These are phyloP conservation scores for Mycena haematopus DNA, from an alignment of 768 basidiomycete species.

Conservation along the genomic window DNA sequence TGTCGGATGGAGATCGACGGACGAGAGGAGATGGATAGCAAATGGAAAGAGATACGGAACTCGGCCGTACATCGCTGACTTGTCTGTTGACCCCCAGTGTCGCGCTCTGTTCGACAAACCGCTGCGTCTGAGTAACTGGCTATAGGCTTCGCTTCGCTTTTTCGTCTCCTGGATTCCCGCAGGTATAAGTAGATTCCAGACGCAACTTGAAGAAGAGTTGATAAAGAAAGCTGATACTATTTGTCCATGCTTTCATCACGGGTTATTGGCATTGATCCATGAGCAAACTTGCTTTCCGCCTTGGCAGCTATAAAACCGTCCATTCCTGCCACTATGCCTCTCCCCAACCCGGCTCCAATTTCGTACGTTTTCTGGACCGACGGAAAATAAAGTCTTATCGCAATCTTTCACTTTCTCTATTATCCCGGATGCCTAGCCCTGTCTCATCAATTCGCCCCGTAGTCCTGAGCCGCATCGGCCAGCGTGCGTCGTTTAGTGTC, in stretches of 20 bases:
- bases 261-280: slow-evolving; percentile 1
- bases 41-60: no score
- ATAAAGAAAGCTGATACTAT: not conserved
- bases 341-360: slow-evolving; percentile 17
- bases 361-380: slow-evolving; percentile 19
- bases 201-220: no score
- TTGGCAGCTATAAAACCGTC: slow-evolving; percentile 6
- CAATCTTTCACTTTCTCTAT: slow-evolving; percentile 6
- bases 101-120: no score
- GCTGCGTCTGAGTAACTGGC: no score
- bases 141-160: no score
- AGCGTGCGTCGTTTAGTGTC: slow-evolving; percentile 24
- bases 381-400: slow-evolving; percentile 4
- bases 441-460: slow-evolving; percentile 22
- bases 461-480: slow-evolving; percentile 26
- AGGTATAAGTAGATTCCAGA: not conserved
- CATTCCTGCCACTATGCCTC: slow-evolving; percentile 10
- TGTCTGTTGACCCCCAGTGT: no score
- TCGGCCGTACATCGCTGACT: no score
- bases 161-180: no score
- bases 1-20: no score
- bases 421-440: slow-evolving; percentile 21
- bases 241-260: not conserved
- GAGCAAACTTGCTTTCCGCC: slow-evolving; percentile 4
- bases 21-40: no score